phyloP scores from a whole-genome alignment of 148 eudicot genomes.

The Camellia lanceoleosa region DNA sequence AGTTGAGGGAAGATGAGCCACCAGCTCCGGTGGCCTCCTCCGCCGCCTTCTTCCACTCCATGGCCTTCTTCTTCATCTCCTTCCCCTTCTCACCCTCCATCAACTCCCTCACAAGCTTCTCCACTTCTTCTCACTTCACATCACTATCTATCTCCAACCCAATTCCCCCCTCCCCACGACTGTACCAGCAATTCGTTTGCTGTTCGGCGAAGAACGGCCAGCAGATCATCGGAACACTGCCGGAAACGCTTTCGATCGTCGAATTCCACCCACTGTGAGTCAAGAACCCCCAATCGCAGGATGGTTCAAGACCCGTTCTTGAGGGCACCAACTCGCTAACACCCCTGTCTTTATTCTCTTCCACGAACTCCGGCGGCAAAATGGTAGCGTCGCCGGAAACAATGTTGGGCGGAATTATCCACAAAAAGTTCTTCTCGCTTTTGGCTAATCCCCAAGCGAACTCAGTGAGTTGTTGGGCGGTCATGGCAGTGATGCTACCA shows the following conservation, averaged over 20 bases:
- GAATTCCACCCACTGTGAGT: slow-evolving; percentile 44
- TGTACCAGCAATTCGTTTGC: slow-evolving; percentile 32
- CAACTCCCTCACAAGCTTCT: too few relatives aligned
- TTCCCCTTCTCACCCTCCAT: slow-evolving; percentile 35
- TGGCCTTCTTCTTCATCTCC: slow-evolving; percentile 20
- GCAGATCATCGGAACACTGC: slow-evolving; percentile 30
- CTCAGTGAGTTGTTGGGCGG: slow-evolving; percentile 37
- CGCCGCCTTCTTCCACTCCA: slow-evolving; percentile 32
- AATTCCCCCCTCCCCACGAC: slow-evolving; percentile 30
- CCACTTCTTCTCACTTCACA: slow-evolving; percentile 39
- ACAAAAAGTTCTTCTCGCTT: slow-evolving; percentile 45
- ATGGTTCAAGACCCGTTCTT: slow-evolving; percentile 40
- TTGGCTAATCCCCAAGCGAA: slow-evolving; percentile 73
- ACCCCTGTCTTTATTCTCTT: slow-evolving; percentile 37
- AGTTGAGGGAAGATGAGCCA: slow-evolving; percentile 25
- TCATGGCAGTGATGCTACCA: slow-evolving; percentile 53
- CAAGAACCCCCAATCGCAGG: slow-evolving; percentile 41
- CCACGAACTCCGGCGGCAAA: slow-evolving; percentile 42
- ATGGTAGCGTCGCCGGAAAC: slow-evolving; percentile 34
- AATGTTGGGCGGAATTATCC: slow-evolving; percentile 62
- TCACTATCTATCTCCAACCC: slow-evolving; percentile 33
- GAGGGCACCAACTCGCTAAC: slow-evolving; percentile 52
- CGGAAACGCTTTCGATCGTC: slow-evolving; percentile 21
- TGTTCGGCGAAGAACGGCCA: slow-evolving; percentile 47
- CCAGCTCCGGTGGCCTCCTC: slow-evolving; percentile 14